These are phyloP conservation scores for Metarhizium anisopliae DNA, from an alignment of 2,329 filamentous ascomycete genomes.

Conservation along the genomic window DNA sequence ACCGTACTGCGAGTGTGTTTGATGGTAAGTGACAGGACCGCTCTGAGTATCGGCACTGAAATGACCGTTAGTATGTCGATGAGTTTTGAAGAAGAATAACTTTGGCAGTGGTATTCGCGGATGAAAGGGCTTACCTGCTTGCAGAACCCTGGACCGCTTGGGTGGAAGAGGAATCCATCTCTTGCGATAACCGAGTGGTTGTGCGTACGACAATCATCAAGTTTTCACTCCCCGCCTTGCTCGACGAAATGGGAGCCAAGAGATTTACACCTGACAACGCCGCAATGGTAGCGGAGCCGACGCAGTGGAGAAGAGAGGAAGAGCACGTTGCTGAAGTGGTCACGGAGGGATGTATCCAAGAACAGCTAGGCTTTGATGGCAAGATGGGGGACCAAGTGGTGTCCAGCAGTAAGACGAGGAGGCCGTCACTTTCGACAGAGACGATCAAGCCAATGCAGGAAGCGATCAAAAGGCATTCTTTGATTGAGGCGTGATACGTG, in stretches of 20 bases:
- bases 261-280: too few species aligned
- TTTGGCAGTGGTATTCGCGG: not conserved
- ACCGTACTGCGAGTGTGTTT: not conserved
- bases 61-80: not conserved
- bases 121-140: not conserved
- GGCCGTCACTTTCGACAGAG: not conserved
- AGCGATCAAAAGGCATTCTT: not conserved
- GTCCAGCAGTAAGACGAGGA: not conserved
- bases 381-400: not conserved
- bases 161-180: not conserved
- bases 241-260: too few species aligned
- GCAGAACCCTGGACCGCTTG: not conserved
- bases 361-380: not conserved
- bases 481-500: not conserved
- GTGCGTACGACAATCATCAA: too few species aligned
- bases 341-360: not conserved
- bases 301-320: too few species aligned
- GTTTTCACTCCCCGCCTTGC: not conserved
- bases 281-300: too few species aligned
- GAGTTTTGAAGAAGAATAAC: not conserved
- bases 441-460: not conserved
- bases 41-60: not conserved
- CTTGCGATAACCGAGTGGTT: not conserved
- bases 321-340: not conserved
- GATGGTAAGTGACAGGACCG: not conserved